Percentiles rank a stretch among this genome's conserved stretches.
These are phyloP conservation scores for Aspergillus vadensis DNA, from an alignment of 2,329 filamentous ascomycete species.

Conservation along the genomic window DNA sequence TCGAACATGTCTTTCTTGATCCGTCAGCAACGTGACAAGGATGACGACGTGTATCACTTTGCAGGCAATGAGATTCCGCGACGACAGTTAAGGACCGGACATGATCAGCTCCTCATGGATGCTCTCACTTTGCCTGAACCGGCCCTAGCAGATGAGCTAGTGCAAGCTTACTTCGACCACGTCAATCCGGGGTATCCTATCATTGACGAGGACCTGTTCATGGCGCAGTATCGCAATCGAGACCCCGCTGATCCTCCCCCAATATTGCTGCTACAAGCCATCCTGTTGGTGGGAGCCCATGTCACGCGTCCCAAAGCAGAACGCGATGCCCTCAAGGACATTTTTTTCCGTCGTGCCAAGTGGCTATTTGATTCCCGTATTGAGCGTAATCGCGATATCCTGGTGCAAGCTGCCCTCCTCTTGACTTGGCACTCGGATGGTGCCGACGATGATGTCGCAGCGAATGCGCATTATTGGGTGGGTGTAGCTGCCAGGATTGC, in stretches of 20 bases:
- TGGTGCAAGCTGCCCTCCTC: conserved; percentile 58
- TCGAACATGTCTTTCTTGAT: conserved; percentile 60
- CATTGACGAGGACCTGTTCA: conserved; percentile 55
- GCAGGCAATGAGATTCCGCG: conserved; percentile 48
- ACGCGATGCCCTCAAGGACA: conserved; percentile 49
- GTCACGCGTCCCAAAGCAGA: conserved; percentile 46
- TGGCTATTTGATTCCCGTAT: conserved; percentile 56
- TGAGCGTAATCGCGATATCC: conserved; percentile 55
- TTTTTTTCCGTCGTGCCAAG: conserved; percentile 57
- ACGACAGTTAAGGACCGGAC: conserved; percentile 45
- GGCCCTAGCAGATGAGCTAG: conserved; percentile 51
- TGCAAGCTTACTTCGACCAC: conserved; percentile 54
- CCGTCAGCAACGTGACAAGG: conserved; percentile 50
- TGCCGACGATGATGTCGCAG: conserved; percentile 56
- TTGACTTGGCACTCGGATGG: conserved; percentile 59
- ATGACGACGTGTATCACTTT: conserved; percentile 48
- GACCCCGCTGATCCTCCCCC: conserved; percentile 50
- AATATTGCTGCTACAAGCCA: conserved; percentile 53
- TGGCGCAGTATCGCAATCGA: conserved; percentile 52
- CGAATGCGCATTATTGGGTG: conserved; percentile 57
- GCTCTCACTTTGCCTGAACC: conserved; percentile 54
- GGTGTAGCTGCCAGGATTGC: conserved; percentile 56
- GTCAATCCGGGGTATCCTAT: conserved; percentile 57
- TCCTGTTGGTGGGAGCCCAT: conserved; percentile 56
- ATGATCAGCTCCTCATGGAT: conserved; percentile 50